phyloP scores from a whole-genome alignment of 352 stramenopile species.

The Phytopythium delawarense region DNA sequence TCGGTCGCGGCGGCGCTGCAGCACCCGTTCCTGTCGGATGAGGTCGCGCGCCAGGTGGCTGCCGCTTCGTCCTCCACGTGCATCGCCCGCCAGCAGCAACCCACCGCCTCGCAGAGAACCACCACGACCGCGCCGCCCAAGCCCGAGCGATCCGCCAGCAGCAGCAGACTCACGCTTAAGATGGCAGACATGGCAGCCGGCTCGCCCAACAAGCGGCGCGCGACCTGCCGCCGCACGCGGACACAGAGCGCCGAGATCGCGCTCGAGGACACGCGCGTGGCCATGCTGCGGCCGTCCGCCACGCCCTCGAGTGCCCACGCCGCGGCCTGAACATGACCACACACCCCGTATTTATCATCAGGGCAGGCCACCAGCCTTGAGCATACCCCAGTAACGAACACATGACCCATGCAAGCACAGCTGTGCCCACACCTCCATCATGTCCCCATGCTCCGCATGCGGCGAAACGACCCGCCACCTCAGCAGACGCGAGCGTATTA shows the following conservation, averaged over 20 bases:
- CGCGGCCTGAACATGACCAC: neutral
- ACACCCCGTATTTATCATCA: neutral
- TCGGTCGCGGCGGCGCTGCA: conserved; percentile 43
- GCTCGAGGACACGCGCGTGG: conserved; percentile 53
- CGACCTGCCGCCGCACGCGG: conserved; percentile 12
- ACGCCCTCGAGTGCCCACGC: neutral
- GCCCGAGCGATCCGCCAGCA: conserved; percentile 5
- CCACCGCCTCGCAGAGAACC: conserved; percentile 12
- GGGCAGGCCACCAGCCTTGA: too few species aligned
- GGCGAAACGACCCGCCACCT: neutral
- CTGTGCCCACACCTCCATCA: too few species aligned
- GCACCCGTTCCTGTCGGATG: conserved; percentile 44
- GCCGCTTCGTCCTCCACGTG: neutral
- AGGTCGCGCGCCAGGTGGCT: conserved; percentile 2
- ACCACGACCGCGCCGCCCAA: neutral
- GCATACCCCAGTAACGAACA: neutral
- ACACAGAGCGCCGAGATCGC: conserved; percentile 48
- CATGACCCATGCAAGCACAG: neutral
- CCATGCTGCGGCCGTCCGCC: conserved; percentile 20
- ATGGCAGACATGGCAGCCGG: conserved; percentile 26
- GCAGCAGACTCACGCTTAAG: conserved; percentile 18
- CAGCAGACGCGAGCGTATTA: neutral
- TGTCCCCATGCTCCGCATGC: neutral
- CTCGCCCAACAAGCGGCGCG: conserved; percentile 11
- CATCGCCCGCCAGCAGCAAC: conserved; percentile 3